Conservation (phyloP, 345 rosid species). For the Populus simonii region DNA sequence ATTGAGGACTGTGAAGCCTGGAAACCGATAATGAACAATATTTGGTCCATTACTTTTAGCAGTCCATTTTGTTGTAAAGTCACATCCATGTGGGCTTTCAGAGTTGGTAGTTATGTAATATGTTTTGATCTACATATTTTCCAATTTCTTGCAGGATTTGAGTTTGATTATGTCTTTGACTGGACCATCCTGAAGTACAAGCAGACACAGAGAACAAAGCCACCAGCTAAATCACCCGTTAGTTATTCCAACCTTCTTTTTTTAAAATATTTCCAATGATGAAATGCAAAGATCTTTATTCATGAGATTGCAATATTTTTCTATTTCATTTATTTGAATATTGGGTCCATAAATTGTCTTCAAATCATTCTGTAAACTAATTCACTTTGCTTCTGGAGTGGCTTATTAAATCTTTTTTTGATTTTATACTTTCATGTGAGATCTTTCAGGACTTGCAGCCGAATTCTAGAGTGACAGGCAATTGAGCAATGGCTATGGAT, state of each 20-base stretch:
- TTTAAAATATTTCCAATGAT: not conserved
- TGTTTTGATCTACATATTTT: not conserved
- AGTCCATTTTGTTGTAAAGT: not conserved
- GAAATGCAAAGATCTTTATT: not conserved
- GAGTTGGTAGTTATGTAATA: not conserved
- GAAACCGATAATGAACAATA: not conserved
- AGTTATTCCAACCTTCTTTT: constrained; percentile 21
- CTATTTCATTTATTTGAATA: not conserved
- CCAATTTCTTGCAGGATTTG: constrained; percentile 52
- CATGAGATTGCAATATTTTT: not conserved
- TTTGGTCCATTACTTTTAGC: not conserved
- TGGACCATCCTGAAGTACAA: constrained; percentile 95
- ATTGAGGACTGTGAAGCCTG: not conserved
- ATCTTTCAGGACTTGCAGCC: constrained; percentile 33
- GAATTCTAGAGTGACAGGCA: constrained; percentile 27
- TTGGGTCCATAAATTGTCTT: not conserved
- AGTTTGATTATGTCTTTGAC: constrained; percentile 81
- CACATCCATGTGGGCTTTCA: not conserved
- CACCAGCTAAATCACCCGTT: constrained; percentile 60
- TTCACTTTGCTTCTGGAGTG: not conserved
- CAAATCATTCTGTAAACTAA: not conserved
- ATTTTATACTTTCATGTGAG: not conserved
- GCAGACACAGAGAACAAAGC: constrained; percentile 47
- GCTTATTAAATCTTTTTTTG: not conserved
- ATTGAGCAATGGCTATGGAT: constrained; percentile 23